Base-by-base conservation (phyloP, 345 rosid species). In the Durio zibethinus region DNA sequence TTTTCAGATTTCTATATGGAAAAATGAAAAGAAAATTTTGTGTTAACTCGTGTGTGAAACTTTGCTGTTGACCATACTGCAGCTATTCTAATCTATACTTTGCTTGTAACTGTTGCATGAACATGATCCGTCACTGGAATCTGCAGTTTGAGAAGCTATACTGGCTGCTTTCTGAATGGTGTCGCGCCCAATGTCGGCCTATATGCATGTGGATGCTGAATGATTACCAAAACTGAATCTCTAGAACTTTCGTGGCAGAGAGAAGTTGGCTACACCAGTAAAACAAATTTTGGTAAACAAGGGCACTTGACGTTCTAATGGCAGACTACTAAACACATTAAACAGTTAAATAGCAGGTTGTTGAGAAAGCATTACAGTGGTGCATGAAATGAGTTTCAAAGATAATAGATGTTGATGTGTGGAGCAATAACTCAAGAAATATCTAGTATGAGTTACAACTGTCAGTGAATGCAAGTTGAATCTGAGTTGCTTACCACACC, bases 401-500 rank as follows among this genome's bases (percentile, higher is more conserved):
- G 59, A 45, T 16, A 8, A 69, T 69, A 7, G 73, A 68, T 67
- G 53, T 8, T 54, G 11, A 57, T 57, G 16, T 1, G 10, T 57
- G 62, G 7, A 59, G 63, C 63, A 23, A 57, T 2, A 57, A 10
- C 33, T 25, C 33, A 11, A 16, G 35, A 60, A 5, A 60, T 25
- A 54, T 25, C 35, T 60, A n/a, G 14, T 60, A 14, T 0, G 12
- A 27, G 65, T 29, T 29, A 60, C 65, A 29, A 60, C n/a, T 6
- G 23, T 67, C n/a, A 6, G 40, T 11, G 56, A 27, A 56, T 18
- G 33, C 10, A 31, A 45, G 40, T 52, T 23, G 48, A 84, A 59
- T 71, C 29, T 50, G 38, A 72, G 65, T 77, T 31, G 77, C 93
- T 84, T 86, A 92, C 98, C 85, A 93, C 93, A 53, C 98, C 98